phyloP scores from a whole-genome alignment of 2,329 filamentous ascomycete genomes.

The Aureobasidium sp. region DNA sequence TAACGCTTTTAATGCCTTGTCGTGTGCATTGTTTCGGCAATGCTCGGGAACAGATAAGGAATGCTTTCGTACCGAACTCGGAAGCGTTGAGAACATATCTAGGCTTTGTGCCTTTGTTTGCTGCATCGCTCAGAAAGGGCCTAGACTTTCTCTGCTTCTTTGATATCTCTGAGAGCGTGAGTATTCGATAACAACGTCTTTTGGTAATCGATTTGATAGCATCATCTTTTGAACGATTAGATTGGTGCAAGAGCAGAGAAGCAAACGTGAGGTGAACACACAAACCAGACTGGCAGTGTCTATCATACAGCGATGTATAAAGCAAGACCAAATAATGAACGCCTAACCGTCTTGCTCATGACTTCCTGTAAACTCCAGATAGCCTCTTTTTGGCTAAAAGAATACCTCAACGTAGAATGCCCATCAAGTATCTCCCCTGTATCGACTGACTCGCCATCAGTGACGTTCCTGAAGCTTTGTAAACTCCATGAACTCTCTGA shows the following conservation, averaged over 20 bases:
- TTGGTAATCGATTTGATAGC: no score
- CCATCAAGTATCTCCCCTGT: neutral
- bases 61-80: neutral
- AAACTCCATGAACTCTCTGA: neutral
- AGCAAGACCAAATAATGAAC: neutral
- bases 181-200: no score
- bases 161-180: no score
- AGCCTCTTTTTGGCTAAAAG: neutral
- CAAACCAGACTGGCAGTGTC: neutral
- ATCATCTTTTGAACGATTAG: no score
- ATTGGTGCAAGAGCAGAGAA: neutral
- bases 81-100: neutral
- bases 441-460: neutral
- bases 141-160: neutral
- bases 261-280: neutral
- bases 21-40: neutral
- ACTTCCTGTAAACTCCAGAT: neutral
- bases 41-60: neutral
- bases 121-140: neutral
- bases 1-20: neutral
- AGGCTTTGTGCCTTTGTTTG: neutral
- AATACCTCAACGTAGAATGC: neutral
- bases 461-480: neutral
- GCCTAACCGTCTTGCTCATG: neutral
- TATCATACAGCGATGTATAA: neutral